Base-by-base conservation (phyloP, 148 eudicot species). In the Silene conica region DNA sequence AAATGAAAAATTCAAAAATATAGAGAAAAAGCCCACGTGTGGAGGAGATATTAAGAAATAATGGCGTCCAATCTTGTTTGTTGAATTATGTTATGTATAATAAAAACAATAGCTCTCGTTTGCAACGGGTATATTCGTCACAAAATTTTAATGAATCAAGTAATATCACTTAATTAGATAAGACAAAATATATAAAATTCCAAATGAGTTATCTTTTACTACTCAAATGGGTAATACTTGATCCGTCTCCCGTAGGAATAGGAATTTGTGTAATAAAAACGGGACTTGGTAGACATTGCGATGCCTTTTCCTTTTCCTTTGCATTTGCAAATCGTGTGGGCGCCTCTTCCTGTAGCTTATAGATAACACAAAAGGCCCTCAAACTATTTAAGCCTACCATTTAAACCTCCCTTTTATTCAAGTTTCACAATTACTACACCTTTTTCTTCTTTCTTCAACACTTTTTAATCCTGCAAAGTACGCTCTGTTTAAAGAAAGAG, bases 271-370 rank as follows among this genome's bases (percentile, higher is more conserved):
- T 34, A 4, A 34, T 38, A 38, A 38, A 38, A 38, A 43, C 8
- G 4, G 48, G 31, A 64, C 70, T 64, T 57, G 63, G 65, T 9
- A 38, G 52, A 45, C 22, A 63, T 79, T 70, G 72, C 72, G 67
- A 70, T 20, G 10, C 75, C 43, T 75, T 34, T 75, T n/a, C n/a
- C n/a, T n/a, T 79, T 69, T 68, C 31, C 60, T 74, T 75, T 57
- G 82, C 82, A 79, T 74, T 75, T 57, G 82, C 82, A 79, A 70
- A 74, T 75, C 82, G 82, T 79, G 82, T 79, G 82, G 82, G 75
- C 82, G 67, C 82, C 77, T 69, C 61, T 54, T 9, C 43, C 43
- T 38, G 8, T n/a, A n/a, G 41, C 31, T 8, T 23, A 46, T 48
- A 2, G 73, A 74, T 20, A 73, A 0, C n/a, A n/a, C n/a, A n/a